These are phyloP conservation scores for Kuraishia ogatae DNA, from an alignment of 805 yeast species.

Conservation along the genomic window DNA sequence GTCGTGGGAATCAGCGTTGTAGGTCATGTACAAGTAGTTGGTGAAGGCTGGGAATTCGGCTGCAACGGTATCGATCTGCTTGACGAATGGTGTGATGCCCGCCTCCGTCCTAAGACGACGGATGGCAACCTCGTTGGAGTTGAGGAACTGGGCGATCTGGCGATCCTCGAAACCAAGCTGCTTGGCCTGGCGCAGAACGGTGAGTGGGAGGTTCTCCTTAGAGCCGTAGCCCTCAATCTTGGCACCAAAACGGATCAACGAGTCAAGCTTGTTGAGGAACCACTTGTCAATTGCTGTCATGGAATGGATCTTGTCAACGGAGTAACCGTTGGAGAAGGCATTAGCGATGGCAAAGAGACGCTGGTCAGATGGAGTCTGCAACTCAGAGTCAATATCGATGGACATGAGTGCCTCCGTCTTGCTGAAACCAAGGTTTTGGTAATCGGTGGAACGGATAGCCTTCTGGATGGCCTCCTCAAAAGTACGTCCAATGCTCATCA, in stretches of 20 bases:
- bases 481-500: conserved; percentile 95
- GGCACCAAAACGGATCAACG: conserved; percentile 64
- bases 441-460: conserved; percentile 94
- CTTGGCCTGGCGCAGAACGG: conserved; percentile 74
- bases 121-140: conserved; percentile 87
- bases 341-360: conserved; percentile 95
- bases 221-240: conserved; percentile 48
- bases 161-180: conserved; percentile 96
- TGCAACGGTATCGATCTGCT: conserved; percentile 97
- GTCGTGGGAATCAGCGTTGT: conserved; percentile 86
- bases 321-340: conserved; percentile 80
- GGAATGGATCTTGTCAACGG: conserved; percentile 87
- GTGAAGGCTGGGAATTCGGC: conserved; percentile 98
- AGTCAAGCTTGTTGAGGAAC: conserved; percentile 84
- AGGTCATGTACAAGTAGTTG: conserved; percentile 89
- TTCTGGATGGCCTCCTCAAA: conserved; percentile 97
- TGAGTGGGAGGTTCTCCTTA: conserved; percentile 53
- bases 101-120: conserved; percentile 82
- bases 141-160: conserved; percentile 84
- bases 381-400: conserved; percentile 84
- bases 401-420: conserved; percentile 80
- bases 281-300: conserved; percentile 91
- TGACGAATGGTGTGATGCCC: conserved; percentile 85
- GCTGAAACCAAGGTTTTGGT: conserved; percentile 90
- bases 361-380: conserved; percentile 96